Evolutionary conservation across 148 eudicot genomes (phyloP).

Genomic region (Cornus florida): DNA sequence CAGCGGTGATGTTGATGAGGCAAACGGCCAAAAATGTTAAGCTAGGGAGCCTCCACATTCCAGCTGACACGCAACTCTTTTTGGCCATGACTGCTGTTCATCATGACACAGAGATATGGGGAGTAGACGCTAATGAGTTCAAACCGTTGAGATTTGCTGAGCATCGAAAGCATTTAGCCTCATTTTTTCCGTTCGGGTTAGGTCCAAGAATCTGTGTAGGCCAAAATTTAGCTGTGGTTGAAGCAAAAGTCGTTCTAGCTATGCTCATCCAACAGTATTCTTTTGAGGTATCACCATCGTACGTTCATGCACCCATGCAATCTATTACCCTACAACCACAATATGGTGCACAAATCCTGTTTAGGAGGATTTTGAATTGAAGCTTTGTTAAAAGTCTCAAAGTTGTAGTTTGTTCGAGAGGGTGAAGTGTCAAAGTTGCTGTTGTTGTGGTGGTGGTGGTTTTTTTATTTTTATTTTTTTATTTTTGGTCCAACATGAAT

Average conservation of each 20-base stretch:
- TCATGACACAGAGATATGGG: slow-evolving; percentile 67
- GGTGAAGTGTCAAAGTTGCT: too few relatives aligned
- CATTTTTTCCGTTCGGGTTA: slow-evolving; percentile 65
- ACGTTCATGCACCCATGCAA: slow-evolving; percentile 69
- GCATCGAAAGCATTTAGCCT: slow-evolving; percentile 52
- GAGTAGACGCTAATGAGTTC: slow-evolving; percentile 67
- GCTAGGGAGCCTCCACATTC: slow-evolving; percentile 45
- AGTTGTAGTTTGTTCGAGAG: too few relatives aligned
- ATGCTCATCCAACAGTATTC: slow-evolving; percentile 43
- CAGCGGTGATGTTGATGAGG: slow-evolving; percentile 56
- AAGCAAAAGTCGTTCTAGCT: slow-evolving; percentile 60
- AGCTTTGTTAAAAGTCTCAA: neutral
- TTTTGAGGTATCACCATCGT: slow-evolving; percentile 48
- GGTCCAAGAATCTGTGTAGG: slow-evolving; percentile 77
- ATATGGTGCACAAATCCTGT: slow-evolving; percentile 52
- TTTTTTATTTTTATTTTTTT: too few relatives aligned
- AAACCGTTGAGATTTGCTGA: slow-evolving; percentile 61
- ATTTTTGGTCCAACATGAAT: too few relatives aligned
- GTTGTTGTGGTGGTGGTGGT: too few relatives aligned
- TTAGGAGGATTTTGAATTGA: slow-evolving; percentile 19
- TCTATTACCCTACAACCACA: slow-evolving; percentile 70
- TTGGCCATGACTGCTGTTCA: slow-evolving; percentile 72
- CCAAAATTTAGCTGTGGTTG: slow-evolving; percentile 68
- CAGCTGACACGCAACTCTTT: slow-evolving; percentile 55
- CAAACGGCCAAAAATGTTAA: slow-evolving; percentile 37